Percentiles rank a stretch among this genome's conserved stretches.
Evolutionary conservation across 768 basidiomycete genomes (phyloP).

Genomic region (Hericium erinaceus): DNA sequence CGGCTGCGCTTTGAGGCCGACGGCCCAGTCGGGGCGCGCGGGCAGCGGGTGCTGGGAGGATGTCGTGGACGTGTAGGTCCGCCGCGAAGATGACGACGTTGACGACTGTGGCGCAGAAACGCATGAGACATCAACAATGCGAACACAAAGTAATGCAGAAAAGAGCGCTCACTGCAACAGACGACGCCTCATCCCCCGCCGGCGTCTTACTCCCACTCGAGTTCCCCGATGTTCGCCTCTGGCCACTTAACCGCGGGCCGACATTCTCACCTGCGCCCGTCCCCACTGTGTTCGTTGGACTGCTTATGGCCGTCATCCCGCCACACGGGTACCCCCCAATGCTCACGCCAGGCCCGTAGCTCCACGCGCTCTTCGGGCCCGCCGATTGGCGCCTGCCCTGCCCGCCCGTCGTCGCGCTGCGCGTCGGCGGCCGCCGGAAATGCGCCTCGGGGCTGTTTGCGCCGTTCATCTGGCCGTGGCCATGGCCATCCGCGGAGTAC

Average conservation of each 20-base stretch:
- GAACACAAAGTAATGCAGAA: background rate
- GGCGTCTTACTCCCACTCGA: slow-evolving; percentile 50
- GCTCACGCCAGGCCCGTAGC: slow-evolving; percentile 55
- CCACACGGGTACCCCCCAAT: slow-evolving; percentile 32
- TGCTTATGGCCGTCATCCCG: slow-evolving; percentile 18
- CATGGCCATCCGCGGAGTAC: background rate
- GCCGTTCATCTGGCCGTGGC: slow-evolving; percentile 10
- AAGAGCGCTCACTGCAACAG: slow-evolving; percentile 54
- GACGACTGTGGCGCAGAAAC: slow-evolving; percentile 43
- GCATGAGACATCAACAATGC: background rate
- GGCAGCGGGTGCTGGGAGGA: slow-evolving; percentile 77
- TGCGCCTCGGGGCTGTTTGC: background rate
- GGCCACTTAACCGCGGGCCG: slow-evolving; percentile 54
- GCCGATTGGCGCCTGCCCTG: slow-evolving; percentile 18
- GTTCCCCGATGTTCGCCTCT: slow-evolving; percentile 39
- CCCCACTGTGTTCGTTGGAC: background rate
- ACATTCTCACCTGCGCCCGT: slow-evolving; percentile 22
- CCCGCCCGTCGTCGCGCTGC: background rate
- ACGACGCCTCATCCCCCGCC: slow-evolving; percentile 67
- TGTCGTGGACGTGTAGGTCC: slow-evolving; percentile 64
- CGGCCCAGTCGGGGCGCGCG: slow-evolving; percentile 82
- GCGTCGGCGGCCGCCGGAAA: background rate
- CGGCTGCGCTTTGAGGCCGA: slow-evolving; percentile 71
- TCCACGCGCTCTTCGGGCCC: slow-evolving; percentile 37
- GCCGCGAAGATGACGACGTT: slow-evolving; percentile 71